phyloP scores from a whole-genome alignment of 2,329 filamentous ascomycete genomes.

The Fusarium haematococcum region DNA sequence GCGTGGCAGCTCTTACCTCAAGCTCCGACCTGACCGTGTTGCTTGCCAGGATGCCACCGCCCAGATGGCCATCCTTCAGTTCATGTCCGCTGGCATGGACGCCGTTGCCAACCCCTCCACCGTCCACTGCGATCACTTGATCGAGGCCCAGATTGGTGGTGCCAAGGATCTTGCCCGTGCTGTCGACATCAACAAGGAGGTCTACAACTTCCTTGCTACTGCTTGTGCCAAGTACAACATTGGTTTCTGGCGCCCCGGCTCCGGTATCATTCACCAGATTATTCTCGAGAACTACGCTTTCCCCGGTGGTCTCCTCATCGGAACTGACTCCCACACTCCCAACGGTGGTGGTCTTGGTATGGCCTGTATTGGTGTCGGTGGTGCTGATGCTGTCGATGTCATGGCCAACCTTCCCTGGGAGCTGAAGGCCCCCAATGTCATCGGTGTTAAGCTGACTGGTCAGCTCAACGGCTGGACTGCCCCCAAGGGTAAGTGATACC shows the following conservation, averaged over 20 bases:
- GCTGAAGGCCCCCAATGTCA: slow-evolving; percentile 96
- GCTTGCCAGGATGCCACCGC: slow-evolving; percentile 99
- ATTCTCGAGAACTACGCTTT: slow-evolving; percentile 99
- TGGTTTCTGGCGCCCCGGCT: slow-evolving; percentile 98
- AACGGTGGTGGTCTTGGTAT: slow-evolving; percentile 97
- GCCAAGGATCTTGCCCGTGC: slow-evolving; percentile 93
- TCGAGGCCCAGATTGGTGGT: slow-evolving; percentile 95
- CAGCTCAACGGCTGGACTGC: slow-evolving; percentile 90
- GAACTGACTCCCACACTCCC: slow-evolving; percentile 97
- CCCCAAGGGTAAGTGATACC: slow-evolving; percentile 78
- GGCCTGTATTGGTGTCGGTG: slow-evolving; percentile 94
- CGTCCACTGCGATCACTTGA: slow-evolving; percentile 99
- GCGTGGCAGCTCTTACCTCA: slow-evolving; percentile 95
- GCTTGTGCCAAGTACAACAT: slow-evolving; percentile 99
- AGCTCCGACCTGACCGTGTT: slow-evolving; percentile 95
- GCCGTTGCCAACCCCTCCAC: slow-evolving; percentile 94
- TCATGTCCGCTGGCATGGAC: slow-evolving; percentile 99
- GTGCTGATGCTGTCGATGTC: slow-evolving; percentile 98
- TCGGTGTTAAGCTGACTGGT: slow-evolving; percentile 95
- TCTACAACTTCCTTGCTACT: slow-evolving; percentile 95
- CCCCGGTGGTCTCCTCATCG: slow-evolving; percentile 97
- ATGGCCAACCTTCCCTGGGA: slow-evolving; percentile 99
- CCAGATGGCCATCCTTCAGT: slow-evolving; percentile 99
- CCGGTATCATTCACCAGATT: slow-evolving; percentile 99
- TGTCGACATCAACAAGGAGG: slow-evolving; percentile 96